phyloP scores from a whole-genome alignment of 2,329 filamentous ascomycete species.

The Calonectria crousiana region DNA sequence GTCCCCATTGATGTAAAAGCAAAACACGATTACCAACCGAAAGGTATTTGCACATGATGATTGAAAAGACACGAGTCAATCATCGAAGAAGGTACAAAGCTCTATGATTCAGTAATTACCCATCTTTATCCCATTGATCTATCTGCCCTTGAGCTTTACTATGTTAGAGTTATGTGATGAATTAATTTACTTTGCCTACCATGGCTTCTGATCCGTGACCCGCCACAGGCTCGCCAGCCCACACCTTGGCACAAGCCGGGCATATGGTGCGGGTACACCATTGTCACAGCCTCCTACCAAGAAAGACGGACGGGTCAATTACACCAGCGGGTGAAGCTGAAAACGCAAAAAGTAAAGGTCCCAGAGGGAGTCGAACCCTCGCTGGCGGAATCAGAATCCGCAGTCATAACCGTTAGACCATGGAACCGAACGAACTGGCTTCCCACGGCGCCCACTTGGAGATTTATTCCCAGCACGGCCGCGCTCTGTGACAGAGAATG shows the following conservation, averaged over 20 bases:
- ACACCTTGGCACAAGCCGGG: not conserved
- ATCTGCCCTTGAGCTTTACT: not conserved
- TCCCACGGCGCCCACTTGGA: not conserved
- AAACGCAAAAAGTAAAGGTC: not conserved
- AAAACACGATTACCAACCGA: not conserved
- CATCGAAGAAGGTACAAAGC: not conserved
- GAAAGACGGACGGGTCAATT: not conserved
- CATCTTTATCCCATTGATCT: not conserved
- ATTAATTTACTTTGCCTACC: not conserved
- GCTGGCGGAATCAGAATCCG: slow-evolving; percentile 12
- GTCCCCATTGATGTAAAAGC: not conserved
- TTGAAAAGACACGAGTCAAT: not conserved
- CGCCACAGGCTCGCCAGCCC: no score
- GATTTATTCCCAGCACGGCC: not conserved
- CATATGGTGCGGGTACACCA: not conserved
- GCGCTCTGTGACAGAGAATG: not conserved
- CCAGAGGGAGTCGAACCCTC: slow-evolving; percentile 9
- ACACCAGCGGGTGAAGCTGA: not conserved
- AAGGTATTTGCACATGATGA: not conserved
- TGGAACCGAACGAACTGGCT: slow-evolving; percentile 1
- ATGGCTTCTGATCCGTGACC: no score
- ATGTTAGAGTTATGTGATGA: not conserved
- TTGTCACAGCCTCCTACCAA: not conserved
- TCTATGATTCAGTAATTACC: not conserved
- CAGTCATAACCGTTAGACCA: slow-evolving; percentile 13